Evolutionary conservation across 176 grass and related monocot species (phyloP), one percentile per base, ranked within the genome.

Genomic region (Puccinellia tenuiflora): DNA sequence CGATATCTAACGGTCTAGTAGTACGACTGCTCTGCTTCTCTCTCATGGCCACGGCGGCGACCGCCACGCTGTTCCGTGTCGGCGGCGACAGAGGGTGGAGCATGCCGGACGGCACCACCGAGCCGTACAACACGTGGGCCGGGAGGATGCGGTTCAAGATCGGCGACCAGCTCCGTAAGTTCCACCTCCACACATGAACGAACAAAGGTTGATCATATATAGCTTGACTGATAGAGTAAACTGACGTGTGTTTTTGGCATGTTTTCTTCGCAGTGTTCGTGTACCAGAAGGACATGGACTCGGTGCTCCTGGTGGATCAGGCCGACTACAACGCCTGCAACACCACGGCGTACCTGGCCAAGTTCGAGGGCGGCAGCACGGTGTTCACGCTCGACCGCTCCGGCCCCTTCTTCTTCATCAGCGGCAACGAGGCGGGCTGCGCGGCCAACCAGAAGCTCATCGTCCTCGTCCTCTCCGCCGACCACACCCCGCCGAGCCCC

Each of bases 361-460:
- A 80, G 84, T 91, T 89, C 67, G 63, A 85, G 45, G 90, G 90
- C 80, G 92, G 94, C 68, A 85, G 64, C 86, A 91, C 89, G 1
- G 83, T 89, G 1, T 87, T 92, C 88, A 89, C 88, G 20, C 18
- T 94, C 34, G 56, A 88, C 84, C 88, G 77, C n/a, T 92, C 94
- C 7, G 92, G 94, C 0, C 30, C 73, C 0, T 94, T 90, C 85
- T 97, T 90, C 83, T 97, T 97, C 94, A 81, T 97, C 81, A 97
- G 92, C 37, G 92, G 88, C 39, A 81, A 81, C 83, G 60, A 89
- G 22, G 63, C 42, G 24, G 90, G 47, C 89, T 97, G 91, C 78
- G 26, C 85, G 3, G 89, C 79, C 39, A 86, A 92, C 39, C 79
- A 97, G 82, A 94, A 85, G n/a, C 66, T 97, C 76, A 14, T 88